Conservation (phyloP, 805 yeast genomes). For the Candida jianshihensis region DNA sequence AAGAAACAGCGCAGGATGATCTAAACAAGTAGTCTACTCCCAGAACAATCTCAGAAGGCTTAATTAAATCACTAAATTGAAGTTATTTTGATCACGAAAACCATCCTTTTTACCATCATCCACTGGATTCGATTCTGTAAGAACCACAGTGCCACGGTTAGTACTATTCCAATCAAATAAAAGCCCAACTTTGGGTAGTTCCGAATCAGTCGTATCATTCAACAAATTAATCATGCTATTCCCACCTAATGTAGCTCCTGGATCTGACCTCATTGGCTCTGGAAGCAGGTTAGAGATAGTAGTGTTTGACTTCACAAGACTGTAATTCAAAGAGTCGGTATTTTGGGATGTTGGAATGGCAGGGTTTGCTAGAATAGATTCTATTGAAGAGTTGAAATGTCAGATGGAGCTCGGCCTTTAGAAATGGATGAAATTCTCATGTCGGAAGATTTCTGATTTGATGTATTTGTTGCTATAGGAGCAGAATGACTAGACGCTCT, state of each 20-base stretch:
- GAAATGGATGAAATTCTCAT: neutral
- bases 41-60: too few relatives aligned
- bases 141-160: neutral
- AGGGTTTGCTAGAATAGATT: neutral
- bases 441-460: neutral
- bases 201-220: neutral
- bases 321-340: neutral
- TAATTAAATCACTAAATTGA: neutral
- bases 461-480: neutral
- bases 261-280: too few relatives aligned
- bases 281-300: too few relatives aligned
- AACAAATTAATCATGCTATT: neutral
- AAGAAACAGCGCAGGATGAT: neutral
- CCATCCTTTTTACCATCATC: neutral
- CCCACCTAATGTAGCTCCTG: neutral
- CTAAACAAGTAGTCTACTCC: too few relatives aligned
- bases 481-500: neutral
- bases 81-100: neutral
- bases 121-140: neutral
- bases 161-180: neutral
- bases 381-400: slow-evolving; percentile 1
- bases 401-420: neutral
- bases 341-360: neutral
- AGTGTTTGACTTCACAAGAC: neutral
- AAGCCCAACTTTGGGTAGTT: neutral